phyloP scores from a whole-genome alignment of 768 basidiomycete genomes.

The Hypholoma sublateritium region DNA sequence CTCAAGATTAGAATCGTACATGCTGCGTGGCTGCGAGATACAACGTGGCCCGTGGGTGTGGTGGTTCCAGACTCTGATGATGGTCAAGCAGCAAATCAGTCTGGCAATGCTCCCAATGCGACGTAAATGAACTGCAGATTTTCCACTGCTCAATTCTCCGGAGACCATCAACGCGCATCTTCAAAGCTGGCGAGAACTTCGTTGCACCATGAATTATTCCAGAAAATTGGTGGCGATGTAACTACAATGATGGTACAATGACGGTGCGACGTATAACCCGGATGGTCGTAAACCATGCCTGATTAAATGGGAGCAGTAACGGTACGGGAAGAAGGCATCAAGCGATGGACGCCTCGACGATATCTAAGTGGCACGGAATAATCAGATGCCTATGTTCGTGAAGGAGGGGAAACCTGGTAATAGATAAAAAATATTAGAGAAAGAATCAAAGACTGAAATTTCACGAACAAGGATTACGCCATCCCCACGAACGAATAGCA shows the following conservation, averaged over 20 bases:
- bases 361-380: background rate
- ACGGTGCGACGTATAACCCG: background rate
- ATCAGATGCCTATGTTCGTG: constrained; percentile 51
- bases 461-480: constrained; percentile 88
- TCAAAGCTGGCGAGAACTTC: too few relatives aligned
- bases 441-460: constrained; percentile 4
- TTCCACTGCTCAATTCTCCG: background rate
- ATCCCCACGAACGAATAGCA: constrained; percentile 97
- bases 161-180: too few relatives aligned
- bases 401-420: constrained; percentile 74
- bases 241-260: background rate
- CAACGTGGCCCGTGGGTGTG: constrained; percentile 71
- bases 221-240: background rate
- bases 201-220: background rate
- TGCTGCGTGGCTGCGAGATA: constrained; percentile 73
- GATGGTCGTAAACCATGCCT: background rate
- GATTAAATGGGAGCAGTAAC: background rate
- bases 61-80: constrained; percentile 66
- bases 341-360: background rate
- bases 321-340: too few relatives aligned
- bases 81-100: constrained; percentile 16
- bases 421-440: background rate
- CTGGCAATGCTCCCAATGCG: background rate
- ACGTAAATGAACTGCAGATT: background rate
- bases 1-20: constrained; percentile 70